A percentile compares a stretch with the other conserved stretches of the same genome.
phyloP scores from a whole-genome alignment of 169 alveolate genomes.

The Plasmodium reichenowi region DNA sequence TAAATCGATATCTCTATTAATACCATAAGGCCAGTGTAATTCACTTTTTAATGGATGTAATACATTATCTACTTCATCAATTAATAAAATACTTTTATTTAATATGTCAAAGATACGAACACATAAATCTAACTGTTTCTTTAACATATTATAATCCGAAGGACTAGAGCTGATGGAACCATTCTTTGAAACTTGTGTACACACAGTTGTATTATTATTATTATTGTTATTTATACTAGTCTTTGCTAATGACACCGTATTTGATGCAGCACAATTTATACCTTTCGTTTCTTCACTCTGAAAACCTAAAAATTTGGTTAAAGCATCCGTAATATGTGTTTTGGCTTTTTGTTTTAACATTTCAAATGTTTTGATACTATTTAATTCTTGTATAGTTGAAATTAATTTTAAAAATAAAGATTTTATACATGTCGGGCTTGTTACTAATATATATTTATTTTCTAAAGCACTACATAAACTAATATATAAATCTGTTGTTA shows the following conservation, averaged over 20 bases:
- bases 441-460: conserved; percentile 88
- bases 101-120: conserved; percentile 84
- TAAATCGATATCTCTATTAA: conserved; percentile 79
- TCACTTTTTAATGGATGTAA: conserved; percentile 94
- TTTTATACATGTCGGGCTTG: conserved; percentile 92
- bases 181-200: conserved; percentile 2
- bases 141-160: conserved; percentile 67
- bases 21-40: conserved; percentile 95
- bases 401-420: conserved; percentile 89
- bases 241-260: not conserved
- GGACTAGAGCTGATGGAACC: not conserved
- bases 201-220: not conserved
- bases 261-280: conserved; percentile 4
- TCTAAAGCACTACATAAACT: conserved; percentile 90
- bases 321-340: conserved; percentile 81
- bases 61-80: conserved; percentile 93
- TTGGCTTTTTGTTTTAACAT: conserved; percentile 78
- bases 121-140: conserved; percentile 83
- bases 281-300: conserved; percentile 69
- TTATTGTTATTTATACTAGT: not conserved
- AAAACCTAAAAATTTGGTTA: conserved; percentile 83
- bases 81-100: conserved; percentile 86
- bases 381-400: conserved; percentile 87
- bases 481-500: conserved; percentile 87
- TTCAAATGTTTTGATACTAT: conserved; percentile 77